phyloP scores from a whole-genome alignment of 495 filamentous ascomycete species.

The Lasiosphaeria miniovina region DNA sequence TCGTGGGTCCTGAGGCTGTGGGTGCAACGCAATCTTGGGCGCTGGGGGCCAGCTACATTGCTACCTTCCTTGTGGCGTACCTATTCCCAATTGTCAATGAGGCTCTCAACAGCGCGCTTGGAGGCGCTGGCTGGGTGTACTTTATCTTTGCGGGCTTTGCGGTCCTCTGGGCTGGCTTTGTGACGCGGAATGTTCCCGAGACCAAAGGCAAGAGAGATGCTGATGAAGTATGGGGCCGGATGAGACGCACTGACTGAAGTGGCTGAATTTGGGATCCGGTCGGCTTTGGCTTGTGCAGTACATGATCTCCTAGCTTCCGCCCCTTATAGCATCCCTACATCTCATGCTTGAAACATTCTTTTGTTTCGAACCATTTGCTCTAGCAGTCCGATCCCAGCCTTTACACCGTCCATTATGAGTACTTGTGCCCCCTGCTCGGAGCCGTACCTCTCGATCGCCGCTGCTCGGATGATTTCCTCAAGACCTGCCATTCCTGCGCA shows the following conservation, averaged over 20 bases:
- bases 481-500: slow-evolving; percentile 94
- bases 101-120: slow-evolving; percentile 53
- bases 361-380: slow-evolving; percentile 51
- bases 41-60: slow-evolving; percentile 81
- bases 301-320: slow-evolving; percentile 4
- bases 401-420: slow-evolving; percentile 80
- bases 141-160: slow-evolving; percentile 81
- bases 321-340: not conserved
- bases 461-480: slow-evolving; percentile 71
- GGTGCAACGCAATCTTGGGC: slow-evolving; percentile 84
- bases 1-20: slow-evolving; percentile 84
- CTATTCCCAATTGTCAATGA: slow-evolving; percentile 87
- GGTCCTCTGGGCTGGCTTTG: slow-evolving; percentile 60
- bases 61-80: slow-evolving; percentile 87
- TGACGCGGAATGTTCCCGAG: slow-evolving; percentile 71
- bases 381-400: slow-evolving; percentile 69
- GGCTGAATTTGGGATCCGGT: not conserved
- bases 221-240: slow-evolving; percentile 86
- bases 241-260: slow-evolving; percentile 47
- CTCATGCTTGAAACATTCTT: slow-evolving; percentile 31
- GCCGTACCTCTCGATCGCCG: slow-evolving; percentile 63
- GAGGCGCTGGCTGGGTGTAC: slow-evolving; percentile 77
- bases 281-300: not conserved
- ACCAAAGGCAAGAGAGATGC: slow-evolving; percentile 75
- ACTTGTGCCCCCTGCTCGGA: slow-evolving; percentile 56